These are phyloP conservation scores for Diplodia seriata DNA, from an alignment of 2,329 filamentous ascomycete genomes.

Conservation along the genomic window DNA sequence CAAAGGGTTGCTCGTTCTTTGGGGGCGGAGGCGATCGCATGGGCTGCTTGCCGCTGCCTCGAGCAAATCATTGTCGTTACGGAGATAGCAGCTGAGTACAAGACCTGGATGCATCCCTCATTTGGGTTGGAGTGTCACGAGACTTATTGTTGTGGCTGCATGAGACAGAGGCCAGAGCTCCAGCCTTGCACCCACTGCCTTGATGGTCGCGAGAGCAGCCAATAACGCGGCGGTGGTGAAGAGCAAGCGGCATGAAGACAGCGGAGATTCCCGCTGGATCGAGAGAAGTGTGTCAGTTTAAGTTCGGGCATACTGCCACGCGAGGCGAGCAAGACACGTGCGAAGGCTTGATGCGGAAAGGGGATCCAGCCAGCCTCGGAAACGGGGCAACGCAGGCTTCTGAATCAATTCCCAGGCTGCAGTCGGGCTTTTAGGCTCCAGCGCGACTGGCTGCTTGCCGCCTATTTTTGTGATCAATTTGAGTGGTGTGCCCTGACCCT, in stretches of 20 bases:
- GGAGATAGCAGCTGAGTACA: constrained; percentile 1
- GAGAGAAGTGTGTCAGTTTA: background rate
- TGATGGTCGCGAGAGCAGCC: background rate
- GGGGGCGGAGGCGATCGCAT: constrained; percentile 2
- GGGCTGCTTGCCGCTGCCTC: background rate
- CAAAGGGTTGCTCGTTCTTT: background rate
- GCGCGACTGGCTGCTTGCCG: background rate
- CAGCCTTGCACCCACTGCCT: background rate
- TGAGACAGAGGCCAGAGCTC: background rate
- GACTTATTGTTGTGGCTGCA: constrained; percentile 14
- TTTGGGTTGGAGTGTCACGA: background rate
- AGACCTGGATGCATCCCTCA: background rate
- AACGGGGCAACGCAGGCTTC: constrained; percentile 5
- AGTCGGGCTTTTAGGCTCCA: background rate
- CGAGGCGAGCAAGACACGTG: background rate
- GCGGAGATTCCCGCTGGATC: background rate
- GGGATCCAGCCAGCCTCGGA: background rate
- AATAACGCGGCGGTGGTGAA: background rate
- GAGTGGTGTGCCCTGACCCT: constrained; percentile 2
- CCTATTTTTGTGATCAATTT: constrained; percentile 1
- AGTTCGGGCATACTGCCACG: background rate
- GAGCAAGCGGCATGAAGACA: background rate
- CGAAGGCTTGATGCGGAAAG: background rate
- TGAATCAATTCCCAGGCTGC: constrained; percentile 4
- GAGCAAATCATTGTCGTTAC: constrained; percentile 4